A percentile compares a stretch with the other conserved stretches of the same genome.
These are phyloP conservation scores for Rugonectria rugulosa DNA, from an alignment of 2,329 filamentous ascomycete genomes.

Conservation along the genomic window DNA sequence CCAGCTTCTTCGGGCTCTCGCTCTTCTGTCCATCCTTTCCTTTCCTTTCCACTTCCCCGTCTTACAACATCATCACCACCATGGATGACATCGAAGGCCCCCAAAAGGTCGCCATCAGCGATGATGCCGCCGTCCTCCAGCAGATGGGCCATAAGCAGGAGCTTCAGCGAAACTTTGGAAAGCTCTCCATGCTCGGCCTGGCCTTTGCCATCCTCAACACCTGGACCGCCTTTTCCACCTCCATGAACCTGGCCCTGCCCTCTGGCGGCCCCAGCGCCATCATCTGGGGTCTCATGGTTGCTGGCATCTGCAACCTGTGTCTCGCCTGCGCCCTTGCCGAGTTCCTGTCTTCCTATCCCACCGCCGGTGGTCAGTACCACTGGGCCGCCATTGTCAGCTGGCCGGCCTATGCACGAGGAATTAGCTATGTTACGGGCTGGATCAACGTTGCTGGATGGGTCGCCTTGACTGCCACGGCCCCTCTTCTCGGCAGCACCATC, in stretches of 20 bases:
- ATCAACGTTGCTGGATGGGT: slow-evolving; percentile 78
- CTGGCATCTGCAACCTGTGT: slow-evolving; percentile 73
- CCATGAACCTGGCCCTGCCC: slow-evolving; percentile 62
- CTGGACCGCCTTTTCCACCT: slow-evolving; percentile 58
- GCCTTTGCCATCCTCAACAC: slow-evolving; percentile 59
- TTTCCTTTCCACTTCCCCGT: neutral
- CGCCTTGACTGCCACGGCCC: slow-evolving; percentile 71
- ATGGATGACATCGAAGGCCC: slow-evolving; percentile 33
- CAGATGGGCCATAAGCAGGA: slow-evolving; percentile 58
- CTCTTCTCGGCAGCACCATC: slow-evolving; percentile 71
- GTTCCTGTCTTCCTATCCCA: slow-evolving; percentile 71
- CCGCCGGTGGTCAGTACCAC: slow-evolving; percentile 71
- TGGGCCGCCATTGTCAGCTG: slow-evolving; percentile 74
- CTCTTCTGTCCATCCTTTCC: neutral
- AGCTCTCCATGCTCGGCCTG: slow-evolving; percentile 56
- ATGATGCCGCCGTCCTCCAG: slow-evolving; percentile 51
- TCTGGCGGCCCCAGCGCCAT: slow-evolving; percentile 75
- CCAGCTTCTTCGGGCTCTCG: slow-evolving; percentile 1
- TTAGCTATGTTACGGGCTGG: slow-evolving; percentile 78
- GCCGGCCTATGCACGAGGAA: slow-evolving; percentile 64
- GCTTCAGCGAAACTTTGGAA: slow-evolving; percentile 58
- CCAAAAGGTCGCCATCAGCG: slow-evolving; percentile 23
- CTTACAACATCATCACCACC: neutral
- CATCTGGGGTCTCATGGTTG: slow-evolving; percentile 72
- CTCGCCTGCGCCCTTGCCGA: slow-evolving; percentile 75